Evolutionary conservation across 345 rosid genomes (phyloP).

Genomic region (Streptanthus diversifolius): DNA sequence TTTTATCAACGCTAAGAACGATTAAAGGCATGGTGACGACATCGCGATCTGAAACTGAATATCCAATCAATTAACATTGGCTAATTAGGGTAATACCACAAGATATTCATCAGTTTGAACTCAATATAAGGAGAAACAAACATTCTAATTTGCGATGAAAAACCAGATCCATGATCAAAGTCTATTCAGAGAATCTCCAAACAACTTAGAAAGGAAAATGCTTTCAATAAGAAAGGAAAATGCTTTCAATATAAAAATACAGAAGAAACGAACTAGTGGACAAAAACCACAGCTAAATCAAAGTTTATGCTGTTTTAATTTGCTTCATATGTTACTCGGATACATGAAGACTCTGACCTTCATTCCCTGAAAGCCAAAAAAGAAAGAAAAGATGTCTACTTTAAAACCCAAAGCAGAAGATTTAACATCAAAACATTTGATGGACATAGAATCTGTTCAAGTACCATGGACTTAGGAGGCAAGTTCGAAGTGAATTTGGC

Average conservation of each 20-base stretch:
- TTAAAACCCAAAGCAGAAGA: not conserved
- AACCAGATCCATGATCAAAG: slow-evolving; percentile 25
- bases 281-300: slow-evolving; percentile 28
- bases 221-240: slow-evolving; percentile 18
- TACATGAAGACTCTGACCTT: slow-evolving; percentile 60
- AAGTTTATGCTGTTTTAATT: slow-evolving; percentile 3
- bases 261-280: slow-evolving; percentile 23
- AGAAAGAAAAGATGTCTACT: too few species aligned
- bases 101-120: not conserved
- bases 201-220: slow-evolving; percentile 21
- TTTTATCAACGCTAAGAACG: too few species aligned
- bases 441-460: not conserved
- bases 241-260: slow-evolving; percentile 27
- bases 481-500: slow-evolving; percentile 69
- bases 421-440: not conserved
- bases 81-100: not conserved
- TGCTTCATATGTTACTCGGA: slow-evolving; percentile 47
- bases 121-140: too few species aligned
- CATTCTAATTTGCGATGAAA: slow-evolving; percentile 3
- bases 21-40: too few species aligned
- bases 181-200: slow-evolving; percentile 26
- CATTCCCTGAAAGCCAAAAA: slow-evolving; percentile 40
- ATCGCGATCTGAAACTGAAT: too few species aligned
- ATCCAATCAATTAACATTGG: not conserved
- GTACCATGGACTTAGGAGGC: slow-evolving; percentile 71